Percentiles rank a stretch among this genome's conserved stretches.
phyloP scores from a whole-genome alignment of 164 flowering plant species.

The Umbellularia californica region DNA sequence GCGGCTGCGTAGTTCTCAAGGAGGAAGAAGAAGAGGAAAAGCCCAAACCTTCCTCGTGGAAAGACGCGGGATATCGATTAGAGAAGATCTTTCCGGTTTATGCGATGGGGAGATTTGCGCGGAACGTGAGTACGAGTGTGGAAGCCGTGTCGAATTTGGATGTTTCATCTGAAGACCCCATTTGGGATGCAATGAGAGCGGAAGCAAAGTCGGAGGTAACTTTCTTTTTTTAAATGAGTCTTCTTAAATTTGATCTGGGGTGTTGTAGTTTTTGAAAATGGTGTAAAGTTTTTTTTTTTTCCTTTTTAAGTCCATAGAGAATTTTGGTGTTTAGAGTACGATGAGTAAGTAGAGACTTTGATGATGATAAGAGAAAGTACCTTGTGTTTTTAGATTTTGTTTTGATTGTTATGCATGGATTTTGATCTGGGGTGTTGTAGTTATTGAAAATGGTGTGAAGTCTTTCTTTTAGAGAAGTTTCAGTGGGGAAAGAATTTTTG shows the following conservation, averaged over 20 bases:
- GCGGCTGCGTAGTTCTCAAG: too few species aligned
- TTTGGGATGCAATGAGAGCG: constrained; percentile 16
- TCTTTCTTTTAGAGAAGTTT: neutral
- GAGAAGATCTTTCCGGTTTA: neutral
- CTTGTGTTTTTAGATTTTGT: neutral
- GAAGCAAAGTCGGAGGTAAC: constrained; percentile 13
- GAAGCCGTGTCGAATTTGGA: neutral
- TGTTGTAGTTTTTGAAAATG: neutral
- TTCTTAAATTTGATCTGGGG: too few species aligned
- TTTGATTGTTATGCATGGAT: neutral
- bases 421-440: too few species aligned
- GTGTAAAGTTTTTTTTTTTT: neutral
- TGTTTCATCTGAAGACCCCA: constrained; percentile 6
- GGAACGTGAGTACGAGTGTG: constrained; percentile 8
- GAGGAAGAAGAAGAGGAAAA: neutral
- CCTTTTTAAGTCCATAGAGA: neutral
- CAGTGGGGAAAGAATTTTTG: too few species aligned
- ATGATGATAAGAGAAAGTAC: too few species aligned
- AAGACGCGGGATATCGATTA: neutral
- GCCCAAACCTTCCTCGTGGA: neutral
- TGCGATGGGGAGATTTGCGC: constrained; percentile 26
- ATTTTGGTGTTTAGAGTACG: too few species aligned
- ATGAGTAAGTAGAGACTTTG: too few species aligned
- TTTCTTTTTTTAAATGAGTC: too few species aligned
- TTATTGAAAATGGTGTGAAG: neutral